These are phyloP conservation scores for Fusarium sororula DNA, from an alignment of 2,329 filamentous ascomycete species.

Conservation along the genomic window DNA sequence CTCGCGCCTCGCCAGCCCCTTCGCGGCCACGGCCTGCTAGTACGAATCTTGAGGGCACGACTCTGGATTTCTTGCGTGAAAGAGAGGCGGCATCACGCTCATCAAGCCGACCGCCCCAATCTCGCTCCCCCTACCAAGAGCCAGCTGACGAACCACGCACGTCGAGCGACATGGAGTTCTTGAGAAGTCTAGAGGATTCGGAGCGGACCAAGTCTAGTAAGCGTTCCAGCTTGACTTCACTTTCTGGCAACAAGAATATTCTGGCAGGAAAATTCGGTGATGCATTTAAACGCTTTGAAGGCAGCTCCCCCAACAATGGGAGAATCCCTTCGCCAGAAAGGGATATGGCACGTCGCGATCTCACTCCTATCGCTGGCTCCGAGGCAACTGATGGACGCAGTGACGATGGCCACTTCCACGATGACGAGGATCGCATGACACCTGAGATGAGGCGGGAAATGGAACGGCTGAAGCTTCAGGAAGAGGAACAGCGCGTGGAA, in stretches of 20 bases:
- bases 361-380: conserved; percentile 79
- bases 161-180: conserved; percentile 82
- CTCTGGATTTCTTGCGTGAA: conserved; percentile 80
- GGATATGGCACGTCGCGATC: conserved; percentile 57
- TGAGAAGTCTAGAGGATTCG: conserved; percentile 77
- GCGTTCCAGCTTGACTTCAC: conserved; percentile 75
- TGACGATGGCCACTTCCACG: conserved; percentile 70
- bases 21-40: conserved; percentile 77
- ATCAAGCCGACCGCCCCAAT: conserved; percentile 44
- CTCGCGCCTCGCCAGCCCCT: conserved; percentile 46
- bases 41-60: conserved; percentile 82
- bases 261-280: conserved; percentile 92
- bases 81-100: conserved; percentile 67
- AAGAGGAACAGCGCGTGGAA: conserved; percentile 91
- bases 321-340: conserved; percentile 61
- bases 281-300: conserved; percentile 91
- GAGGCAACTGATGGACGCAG: conserved; percentile 69
- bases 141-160: conserved; percentile 43
- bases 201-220: conserved; percentile 66
- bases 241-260: conserved; percentile 81
- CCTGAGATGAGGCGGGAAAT: conserved; percentile 91
- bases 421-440: conserved; percentile 74
- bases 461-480: conserved; percentile 80
- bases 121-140: conserved; percentile 54
- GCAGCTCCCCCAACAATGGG: conserved; percentile 49